Evolutionary conservation across 2,329 filamentous ascomycete species (phyloP), one percentile per base, ranked within the genome.

Genomic region (Grosmannia huntii): DNA sequence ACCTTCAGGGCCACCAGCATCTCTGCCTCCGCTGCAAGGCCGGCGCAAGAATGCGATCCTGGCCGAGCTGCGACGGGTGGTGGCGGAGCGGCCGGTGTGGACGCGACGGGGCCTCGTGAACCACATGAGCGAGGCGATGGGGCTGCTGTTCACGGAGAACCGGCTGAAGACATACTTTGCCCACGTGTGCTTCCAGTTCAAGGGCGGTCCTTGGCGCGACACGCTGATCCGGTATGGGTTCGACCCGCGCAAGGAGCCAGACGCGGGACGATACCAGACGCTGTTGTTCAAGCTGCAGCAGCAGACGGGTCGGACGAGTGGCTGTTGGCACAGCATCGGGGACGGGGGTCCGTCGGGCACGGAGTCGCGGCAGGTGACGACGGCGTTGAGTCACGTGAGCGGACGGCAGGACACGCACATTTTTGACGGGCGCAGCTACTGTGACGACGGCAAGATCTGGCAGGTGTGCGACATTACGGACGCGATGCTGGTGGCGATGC

Each of bases 401-500:
- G 71, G 73, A 27, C 68, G 73, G 38, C 71, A 70, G 23, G 69
- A 74, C 33, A 85, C 78, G 57, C 91, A 97, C 69, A 75, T 92
- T 1, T 97, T 96, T 70, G 89, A 95, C 61, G 92, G 92, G 53
- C 76, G 83, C 60, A 80, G 79, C 2, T 82, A 92, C 57, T 82
- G 83, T 19, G 80, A 82, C 1, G 90, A 96, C 66, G 90, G 90
- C 46, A 94, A 94, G 66, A 85, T 94, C 55, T 99, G 90, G 87
- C 94, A 97, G 75, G 81, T 95, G 28, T 95, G 90, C 72, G 94
- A 99, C 69, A 86, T 97, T 57, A 86, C 83, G 0, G 92, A 97
- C 65, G 88, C 90, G 0, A 67, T 91, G 1, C 75, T 97, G 1
- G 73, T 75, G 0, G 70, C 75, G 12, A 73, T 96, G 3, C 76